Base-by-base conservation (phyloP, 371 early-diverging fungal species). In the Umbelopsis sp. region DNA sequence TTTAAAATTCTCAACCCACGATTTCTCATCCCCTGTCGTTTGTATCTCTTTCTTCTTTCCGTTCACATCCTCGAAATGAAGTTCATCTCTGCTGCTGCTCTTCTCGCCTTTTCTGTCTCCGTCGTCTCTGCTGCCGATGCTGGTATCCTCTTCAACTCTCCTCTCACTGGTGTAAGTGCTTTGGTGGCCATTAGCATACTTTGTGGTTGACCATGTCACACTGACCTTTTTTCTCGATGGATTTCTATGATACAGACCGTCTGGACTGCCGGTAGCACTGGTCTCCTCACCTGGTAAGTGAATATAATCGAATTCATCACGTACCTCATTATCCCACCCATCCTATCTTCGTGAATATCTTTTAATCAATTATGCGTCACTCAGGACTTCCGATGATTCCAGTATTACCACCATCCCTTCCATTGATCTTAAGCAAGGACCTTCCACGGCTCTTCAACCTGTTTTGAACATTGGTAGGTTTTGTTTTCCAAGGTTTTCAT, bases 1-100 rank as follows among this genome's bases (percentile, higher is more conserved):
- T 29, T 57, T 57, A 35, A 57, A 57, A 18, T 57, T 35, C 57
- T 57, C 57, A 35, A 57, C 57, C 57, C 57, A 57, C 50, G 32
- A 70, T 25, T 20, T 74, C 73, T 68, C 71, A 71, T 71, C 29
- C 57, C 53, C n/a, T 52, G 52, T 45, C 63, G 22, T 65, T 52
- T 57, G 44, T 44, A 53, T 65, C 63, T 65, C 32, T 69, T 37
- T 65, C 29, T 57, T 57, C 50, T 29, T 22, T 24, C 45, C 44
- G 45, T 35, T 63, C 24, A n/a, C 20, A 29, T 9, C 45, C 6
- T 41, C 41, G 41, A 41, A 5, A 69, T 69, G 70, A 69, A 69
- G 70, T 69, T 69, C 65, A 45, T 65, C 35, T 51, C 70, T 44
- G 45, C 62, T 29, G 29, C 29, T 46, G 53, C 70, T 65, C 45